A percentile compares a stretch with the other conserved stretches of the same genome.
phyloP scores from a whole-genome alignment of 1,284 basidiomycete genomes.

The Cerrena zonata region DNA sequence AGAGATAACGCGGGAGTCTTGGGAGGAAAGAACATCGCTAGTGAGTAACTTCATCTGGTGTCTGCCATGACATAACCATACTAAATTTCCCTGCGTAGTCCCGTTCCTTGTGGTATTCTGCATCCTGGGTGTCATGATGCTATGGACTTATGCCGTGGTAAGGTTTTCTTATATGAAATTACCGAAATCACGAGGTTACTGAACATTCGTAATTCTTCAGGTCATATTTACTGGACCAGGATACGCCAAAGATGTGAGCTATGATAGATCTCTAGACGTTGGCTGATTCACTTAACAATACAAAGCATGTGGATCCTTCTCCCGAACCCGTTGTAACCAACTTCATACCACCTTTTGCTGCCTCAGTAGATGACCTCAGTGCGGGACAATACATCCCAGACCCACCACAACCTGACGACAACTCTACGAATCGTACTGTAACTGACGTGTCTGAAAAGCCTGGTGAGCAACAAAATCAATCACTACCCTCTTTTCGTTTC shows the following conservation, averaged over 20 bases:
- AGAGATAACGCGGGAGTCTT: slow-evolving; percentile 34
- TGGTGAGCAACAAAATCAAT: neutral
- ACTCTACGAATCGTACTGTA: neutral
- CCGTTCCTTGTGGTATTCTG: slow-evolving; percentile 53
- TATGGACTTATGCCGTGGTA: slow-evolving; percentile 70
- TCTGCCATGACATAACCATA: no score
- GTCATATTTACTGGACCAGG: slow-evolving; percentile 63
- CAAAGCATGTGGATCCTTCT: slow-evolving; percentile 28
- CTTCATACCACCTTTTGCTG: slow-evolving; percentile 22
- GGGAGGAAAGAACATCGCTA: slow-evolving; percentile 45
- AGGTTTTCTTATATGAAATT: slow-evolving; percentile 8
- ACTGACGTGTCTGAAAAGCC: neutral
- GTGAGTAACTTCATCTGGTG: slow-evolving; percentile 54
- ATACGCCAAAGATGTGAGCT: slow-evolving; percentile 58
- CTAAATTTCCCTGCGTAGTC: slow-evolving; percentile 34
- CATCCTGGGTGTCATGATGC: slow-evolving; percentile 59
- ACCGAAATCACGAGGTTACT: neutral
- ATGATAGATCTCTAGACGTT: neutral
- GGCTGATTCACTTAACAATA: neutral
- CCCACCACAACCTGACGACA: neutral
- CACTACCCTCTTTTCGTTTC: no score
- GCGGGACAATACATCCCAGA: slow-evolving; percentile 12
- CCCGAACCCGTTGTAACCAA: slow-evolving; percentile 21
- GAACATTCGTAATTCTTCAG: slow-evolving; percentile 28
- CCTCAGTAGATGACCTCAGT: slow-evolving; percentile 20